Conservation (phyloP, 164 flowering plant species). For the Vitis labrusca region DNA sequence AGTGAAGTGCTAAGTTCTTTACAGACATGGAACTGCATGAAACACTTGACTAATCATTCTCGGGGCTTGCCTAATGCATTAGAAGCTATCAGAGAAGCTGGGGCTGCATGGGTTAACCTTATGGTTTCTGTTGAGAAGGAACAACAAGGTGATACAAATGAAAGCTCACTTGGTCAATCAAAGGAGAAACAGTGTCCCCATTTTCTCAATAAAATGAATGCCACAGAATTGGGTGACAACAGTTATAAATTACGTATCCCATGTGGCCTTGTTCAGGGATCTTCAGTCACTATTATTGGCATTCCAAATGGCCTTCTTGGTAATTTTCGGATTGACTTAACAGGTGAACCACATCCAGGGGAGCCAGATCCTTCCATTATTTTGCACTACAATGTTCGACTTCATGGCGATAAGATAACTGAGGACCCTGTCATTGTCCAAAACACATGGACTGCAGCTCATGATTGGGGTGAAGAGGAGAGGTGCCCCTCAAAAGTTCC, state of each 20-base stretch:
- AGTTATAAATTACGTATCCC: constrained; percentile 62
- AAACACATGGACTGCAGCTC: constrained; percentile 89
- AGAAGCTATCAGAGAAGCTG: constrained; percentile 88
- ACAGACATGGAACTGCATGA: constrained; percentile 73
- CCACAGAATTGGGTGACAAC: constrained; percentile 45
- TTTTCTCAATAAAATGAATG: constrained; percentile 65
- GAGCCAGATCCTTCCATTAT: constrained; percentile 97
- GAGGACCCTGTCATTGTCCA: constrained; percentile 96
- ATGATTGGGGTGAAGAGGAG: constrained; percentile 98
- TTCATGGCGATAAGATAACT: constrained; percentile 87
- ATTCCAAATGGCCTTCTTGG: constrained; percentile 94
- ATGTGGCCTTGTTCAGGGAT: constrained; percentile 95
- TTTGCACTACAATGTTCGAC: constrained; percentile 93
- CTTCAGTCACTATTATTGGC: constrained; percentile 88
- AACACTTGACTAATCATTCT: constrained; percentile 49
- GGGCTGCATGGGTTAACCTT: constrained; percentile 77
- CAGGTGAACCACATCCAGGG: constrained; percentile 86
- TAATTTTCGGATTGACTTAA: constrained; percentile 82
- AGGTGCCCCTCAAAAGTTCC: constrained; percentile 78
- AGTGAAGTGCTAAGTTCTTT: constrained; percentile 53
- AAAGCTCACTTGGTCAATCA: constrained; percentile 27
- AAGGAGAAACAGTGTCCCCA: constrained; percentile 79
- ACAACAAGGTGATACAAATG: constrained; percentile 37
- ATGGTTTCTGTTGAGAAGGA: constrained; percentile 59
- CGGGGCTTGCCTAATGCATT: constrained; percentile 72